phyloP scores from a whole-genome alignment of 805 yeast species.

The Schizosaccharomyces lindneri region DNA sequence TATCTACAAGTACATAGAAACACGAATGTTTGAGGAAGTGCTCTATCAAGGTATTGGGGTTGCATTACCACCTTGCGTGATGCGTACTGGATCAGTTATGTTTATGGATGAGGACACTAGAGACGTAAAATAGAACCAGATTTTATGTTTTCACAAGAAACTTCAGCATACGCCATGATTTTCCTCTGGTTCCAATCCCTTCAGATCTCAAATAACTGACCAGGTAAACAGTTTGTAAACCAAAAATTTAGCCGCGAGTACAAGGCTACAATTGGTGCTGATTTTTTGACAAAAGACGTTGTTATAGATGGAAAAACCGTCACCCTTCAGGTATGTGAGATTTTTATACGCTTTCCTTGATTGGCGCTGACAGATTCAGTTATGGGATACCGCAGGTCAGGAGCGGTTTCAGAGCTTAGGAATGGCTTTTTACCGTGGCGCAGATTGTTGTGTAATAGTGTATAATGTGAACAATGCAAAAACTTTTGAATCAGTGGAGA shows the following conservation, averaged over 20 bases:
- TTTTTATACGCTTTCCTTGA: neutral
- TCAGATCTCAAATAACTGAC: neutral
- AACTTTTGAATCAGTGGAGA: constrained; percentile 65
- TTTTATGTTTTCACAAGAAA: too few species aligned
- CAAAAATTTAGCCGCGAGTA: constrained; percentile 86
- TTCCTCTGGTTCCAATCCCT: too few species aligned
- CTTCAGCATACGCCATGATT: too few species aligned
- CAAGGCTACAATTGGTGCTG: constrained; percentile 95
- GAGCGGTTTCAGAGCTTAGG: constrained; percentile 92
- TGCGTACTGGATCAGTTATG: too few species aligned
- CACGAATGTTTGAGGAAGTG: too few species aligned
- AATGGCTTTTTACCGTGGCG: constrained; percentile 91
- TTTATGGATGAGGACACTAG: too few species aligned
- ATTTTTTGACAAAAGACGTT: constrained; percentile 78
- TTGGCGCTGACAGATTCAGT: constrained; percentile 11
- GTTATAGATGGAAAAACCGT: constrained; percentile 60
- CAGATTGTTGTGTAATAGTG: constrained; percentile 90
- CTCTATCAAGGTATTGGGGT: too few species aligned
- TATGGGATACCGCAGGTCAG: constrained; percentile 99
- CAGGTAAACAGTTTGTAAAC: constrained; percentile 40
- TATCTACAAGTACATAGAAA: too few species aligned
- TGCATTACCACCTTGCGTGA: too few species aligned
- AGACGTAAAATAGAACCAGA: too few species aligned
- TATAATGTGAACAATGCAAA: constrained; percentile 88
- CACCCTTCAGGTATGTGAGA: constrained; percentile 23